A percentile compares a stretch with the other conserved stretches of the same genome.
Conservation (phyloP, 257 asterid species). For the Lycium barbarum region DNA sequence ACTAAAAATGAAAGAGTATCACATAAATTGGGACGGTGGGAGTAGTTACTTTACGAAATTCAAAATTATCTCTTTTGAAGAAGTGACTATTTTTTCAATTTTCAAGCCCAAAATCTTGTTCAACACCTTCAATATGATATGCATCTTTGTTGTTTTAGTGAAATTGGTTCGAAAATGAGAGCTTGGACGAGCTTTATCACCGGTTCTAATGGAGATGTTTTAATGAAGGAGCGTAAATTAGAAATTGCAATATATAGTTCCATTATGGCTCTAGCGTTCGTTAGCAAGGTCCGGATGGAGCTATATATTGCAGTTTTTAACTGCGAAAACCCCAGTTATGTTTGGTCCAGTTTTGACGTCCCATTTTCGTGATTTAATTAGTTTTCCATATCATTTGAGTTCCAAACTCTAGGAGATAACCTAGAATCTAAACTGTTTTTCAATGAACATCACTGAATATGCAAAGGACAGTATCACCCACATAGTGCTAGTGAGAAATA, state of each 20-base stretch:
- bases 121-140: neutral
- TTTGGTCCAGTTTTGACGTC: neutral
- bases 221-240: neutral
- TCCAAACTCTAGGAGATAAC: neutral
- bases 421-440: neutral
- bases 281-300: neutral
- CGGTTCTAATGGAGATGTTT: neutral
- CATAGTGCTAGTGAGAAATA: neutral
- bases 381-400: neutral
- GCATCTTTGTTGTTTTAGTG: neutral
- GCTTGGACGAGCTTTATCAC: neutral
- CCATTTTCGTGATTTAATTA: conserved; percentile 3
- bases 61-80: neutral
- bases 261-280: neutral
- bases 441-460: neutral
- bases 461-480: neutral
- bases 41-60: neutral
- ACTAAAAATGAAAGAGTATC: too few relatives aligned
- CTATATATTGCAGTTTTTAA: neutral
- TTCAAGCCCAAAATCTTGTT: neutral
- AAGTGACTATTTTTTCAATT: neutral
- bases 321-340: neutral
- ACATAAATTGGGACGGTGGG: too few relatives aligned
- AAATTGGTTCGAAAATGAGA: neutral
- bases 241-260: neutral